A percentile compares a stretch with the other conserved stretches of the same genome.
Conservation (phyloP, 1,139 yeast genomes). For the Yamadazyma conglobata region DNA sequence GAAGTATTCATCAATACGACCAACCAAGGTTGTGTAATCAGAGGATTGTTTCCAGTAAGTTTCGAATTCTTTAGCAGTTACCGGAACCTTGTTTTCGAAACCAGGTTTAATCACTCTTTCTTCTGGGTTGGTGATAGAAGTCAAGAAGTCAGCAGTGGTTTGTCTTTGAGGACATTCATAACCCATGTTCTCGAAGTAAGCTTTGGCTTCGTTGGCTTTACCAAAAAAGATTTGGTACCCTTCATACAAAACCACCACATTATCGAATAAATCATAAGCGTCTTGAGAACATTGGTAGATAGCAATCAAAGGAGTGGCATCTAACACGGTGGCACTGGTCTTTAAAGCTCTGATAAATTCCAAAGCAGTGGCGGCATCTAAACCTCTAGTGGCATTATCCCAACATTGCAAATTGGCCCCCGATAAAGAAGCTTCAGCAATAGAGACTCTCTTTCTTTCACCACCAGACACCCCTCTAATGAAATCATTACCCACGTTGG, state of each 20-base stretch:
- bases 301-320: conserved; percentile 30
- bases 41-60: conserved; percentile 51
- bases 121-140: conserved; percentile 62
- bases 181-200: conserved; percentile 59
- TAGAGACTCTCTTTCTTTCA: conserved; percentile 26
- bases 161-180: conserved; percentile 58
- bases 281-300: conserved; percentile 38
- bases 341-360: conserved; percentile 24
- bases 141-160: conserved; percentile 64
- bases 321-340: conserved; percentile 22
- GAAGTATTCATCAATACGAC: conserved; percentile 32
- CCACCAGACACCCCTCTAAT: conserved; percentile 26
- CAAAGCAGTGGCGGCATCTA: conserved; percentile 57
- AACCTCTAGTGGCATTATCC: conserved; percentile 91
- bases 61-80: conserved; percentile 56
- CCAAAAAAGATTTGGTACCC: conserved; percentile 64
- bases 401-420: conserved; percentile 36
- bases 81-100: conserved; percentile 51
- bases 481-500: conserved; percentile 23
- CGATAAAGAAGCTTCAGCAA: conserved; percentile 25
- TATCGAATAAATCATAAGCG: conserved; percentile 60
- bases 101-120: conserved; percentile 46
- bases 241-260: conserved; percentile 56
- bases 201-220: conserved; percentile 49
- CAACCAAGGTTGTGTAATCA: conserved; percentile 37